Conservation (phyloP, 208 protist genomes). For the Trichomonas gallinae region DNA sequence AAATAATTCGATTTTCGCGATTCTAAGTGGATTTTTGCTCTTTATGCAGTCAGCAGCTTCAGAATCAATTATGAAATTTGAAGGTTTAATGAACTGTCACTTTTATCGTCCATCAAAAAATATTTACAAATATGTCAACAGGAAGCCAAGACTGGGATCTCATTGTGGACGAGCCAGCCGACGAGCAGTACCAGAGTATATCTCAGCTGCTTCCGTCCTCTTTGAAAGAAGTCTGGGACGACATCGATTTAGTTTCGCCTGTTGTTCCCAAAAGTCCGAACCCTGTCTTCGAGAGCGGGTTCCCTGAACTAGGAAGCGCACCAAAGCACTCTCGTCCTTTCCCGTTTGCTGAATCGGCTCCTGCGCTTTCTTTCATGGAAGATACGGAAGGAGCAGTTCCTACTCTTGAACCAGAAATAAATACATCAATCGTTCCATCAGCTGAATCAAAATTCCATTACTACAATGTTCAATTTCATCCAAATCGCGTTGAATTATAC, state of each 20-base stretch:
- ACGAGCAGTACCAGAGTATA: background rate
- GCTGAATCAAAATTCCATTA: background rate
- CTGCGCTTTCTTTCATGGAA: background rate
- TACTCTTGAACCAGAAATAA: background rate
- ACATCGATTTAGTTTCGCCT: background rate
- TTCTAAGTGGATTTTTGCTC: no score
- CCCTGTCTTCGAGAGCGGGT: background rate
- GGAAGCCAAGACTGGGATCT: background rate
- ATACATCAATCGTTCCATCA: background rate
- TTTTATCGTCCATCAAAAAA: no score
- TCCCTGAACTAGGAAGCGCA: background rate
- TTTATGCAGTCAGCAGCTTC: no score
- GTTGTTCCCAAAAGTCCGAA: background rate
- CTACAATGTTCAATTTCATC: constrained; percentile 15
- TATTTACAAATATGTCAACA: no score
- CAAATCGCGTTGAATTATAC: background rate
- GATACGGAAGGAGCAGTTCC: background rate
- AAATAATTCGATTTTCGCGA: no score
- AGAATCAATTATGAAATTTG: no score
- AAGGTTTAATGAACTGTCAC: no score
- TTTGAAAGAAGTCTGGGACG: background rate
- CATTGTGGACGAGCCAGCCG: background rate
- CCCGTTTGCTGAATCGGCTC: background rate
- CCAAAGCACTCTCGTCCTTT: background rate
- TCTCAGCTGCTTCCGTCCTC: background rate